Evolutionary conservation across 179 eudicot species (phyloP).

Genomic region (Pouteria campechiana): DNA sequence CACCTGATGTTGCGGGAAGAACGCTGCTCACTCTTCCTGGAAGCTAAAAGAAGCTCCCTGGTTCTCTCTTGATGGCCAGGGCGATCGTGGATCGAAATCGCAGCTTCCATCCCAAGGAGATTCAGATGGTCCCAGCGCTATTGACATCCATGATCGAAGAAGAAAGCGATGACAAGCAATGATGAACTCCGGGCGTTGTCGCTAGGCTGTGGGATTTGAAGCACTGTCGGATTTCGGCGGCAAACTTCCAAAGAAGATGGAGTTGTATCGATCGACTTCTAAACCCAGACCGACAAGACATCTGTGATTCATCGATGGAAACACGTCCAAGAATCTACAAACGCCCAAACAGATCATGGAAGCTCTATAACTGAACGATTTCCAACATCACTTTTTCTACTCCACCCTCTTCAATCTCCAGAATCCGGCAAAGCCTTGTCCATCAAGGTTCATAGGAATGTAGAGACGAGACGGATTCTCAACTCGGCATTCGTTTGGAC

Average conservation of each 20-base stretch:
- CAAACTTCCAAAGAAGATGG: conserved; percentile 22
- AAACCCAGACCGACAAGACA: conserved; percentile 78
- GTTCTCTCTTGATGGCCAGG: conserved; percentile 69
- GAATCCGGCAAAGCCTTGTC: too few species aligned
- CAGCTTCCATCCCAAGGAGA: conserved; percentile 49
- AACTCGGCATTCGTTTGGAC: too few species aligned
- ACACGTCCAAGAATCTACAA: conserved; percentile 57
- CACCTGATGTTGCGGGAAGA: conserved; percentile 12
- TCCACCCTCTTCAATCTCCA: too few species aligned
- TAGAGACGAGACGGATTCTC: too few species aligned
- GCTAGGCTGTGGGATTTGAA: conserved; percentile 94
- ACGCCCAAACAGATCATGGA: conserved; percentile 78
- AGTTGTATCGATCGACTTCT: conserved; percentile 81
- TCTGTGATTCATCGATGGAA: conserved; percentile 29
- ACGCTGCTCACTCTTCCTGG: conserved; percentile 37
- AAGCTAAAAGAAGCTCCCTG: conserved; percentile 72
- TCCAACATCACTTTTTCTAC: too few species aligned
- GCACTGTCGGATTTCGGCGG: conserved; percentile 17
- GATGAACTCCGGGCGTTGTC: conserved; percentile 72
- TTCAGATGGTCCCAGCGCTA: conserved; percentile 25
- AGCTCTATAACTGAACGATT: conserved; percentile 81
- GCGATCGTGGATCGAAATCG: conserved; percentile 55
- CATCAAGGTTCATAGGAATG: too few species aligned
- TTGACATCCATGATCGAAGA: conserved; percentile 1
- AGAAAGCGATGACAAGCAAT: conserved; percentile 26